These are phyloP conservation scores for Babesia gibsoni DNA, from an alignment of 169 alveolate species.

Conservation along the genomic window DNA sequence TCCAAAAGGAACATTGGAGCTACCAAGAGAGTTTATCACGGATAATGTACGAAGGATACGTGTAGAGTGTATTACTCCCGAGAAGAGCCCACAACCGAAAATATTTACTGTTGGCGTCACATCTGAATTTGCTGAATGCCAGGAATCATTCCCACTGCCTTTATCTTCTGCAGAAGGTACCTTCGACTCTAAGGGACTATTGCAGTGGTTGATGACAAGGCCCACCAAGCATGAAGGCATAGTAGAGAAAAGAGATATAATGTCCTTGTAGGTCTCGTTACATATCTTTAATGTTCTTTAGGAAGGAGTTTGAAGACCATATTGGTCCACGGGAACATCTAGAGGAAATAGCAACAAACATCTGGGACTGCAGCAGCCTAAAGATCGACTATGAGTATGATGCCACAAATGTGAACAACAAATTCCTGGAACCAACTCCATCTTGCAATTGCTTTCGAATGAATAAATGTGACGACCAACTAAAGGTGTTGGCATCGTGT, in stretches of 20 bases:
- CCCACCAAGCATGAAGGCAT: background rate
- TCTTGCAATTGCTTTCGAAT: conserved; percentile 36
- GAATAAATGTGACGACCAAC: background rate
- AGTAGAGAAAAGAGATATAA: conserved; percentile 6
- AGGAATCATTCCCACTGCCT: conserved; percentile 14
- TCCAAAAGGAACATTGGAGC: background rate
- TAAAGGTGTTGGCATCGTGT: background rate
- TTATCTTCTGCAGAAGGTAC: background rate
- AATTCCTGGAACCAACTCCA: conserved; percentile 22
- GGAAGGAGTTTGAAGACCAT: conserved; percentile 17
- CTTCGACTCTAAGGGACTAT: conserved; percentile 6
- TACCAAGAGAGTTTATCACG: conserved; percentile 11
- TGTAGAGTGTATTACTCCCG: background rate
- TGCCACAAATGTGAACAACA: conserved; percentile 24
- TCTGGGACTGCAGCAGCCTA: conserved; percentile 50
- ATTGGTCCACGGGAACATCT: conserved; percentile 21
- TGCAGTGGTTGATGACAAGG: background rate
- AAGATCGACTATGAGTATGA: conserved; percentile 54
- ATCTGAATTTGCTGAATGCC: background rate
- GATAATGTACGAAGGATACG: background rate
- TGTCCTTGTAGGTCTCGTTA: conserved; percentile 52
- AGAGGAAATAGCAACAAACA: conserved; percentile 7
- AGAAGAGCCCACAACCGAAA: background rate
- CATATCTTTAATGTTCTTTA: background rate
- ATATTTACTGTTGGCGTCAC: background rate